Conservation (phyloP, 106 monocot species). For the Apostasia shenzhenica region DNA sequence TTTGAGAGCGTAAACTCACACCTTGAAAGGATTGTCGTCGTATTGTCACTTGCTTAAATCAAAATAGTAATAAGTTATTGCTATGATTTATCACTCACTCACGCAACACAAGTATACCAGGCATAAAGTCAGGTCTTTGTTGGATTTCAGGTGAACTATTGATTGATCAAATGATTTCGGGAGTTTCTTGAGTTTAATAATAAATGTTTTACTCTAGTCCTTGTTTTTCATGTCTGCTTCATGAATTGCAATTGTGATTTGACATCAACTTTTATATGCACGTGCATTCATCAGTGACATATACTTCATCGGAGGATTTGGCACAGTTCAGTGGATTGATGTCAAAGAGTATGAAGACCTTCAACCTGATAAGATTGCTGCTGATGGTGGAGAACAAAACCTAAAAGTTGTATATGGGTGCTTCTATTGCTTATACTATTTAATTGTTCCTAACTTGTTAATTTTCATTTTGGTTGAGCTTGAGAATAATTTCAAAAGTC, state of each 20-base stretch:
- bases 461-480: not conserved
- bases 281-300: conserved; percentile 36
- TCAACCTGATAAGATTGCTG: conserved; percentile 71
- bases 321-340: conserved; percentile 79
- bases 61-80: too few species aligned
- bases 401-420: conserved; percentile 34
- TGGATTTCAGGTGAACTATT: not conserved
- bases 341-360: conserved; percentile 54
- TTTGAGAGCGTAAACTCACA: too few species aligned
- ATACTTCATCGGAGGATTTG: conserved; percentile 79
- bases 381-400: conserved; percentile 62
- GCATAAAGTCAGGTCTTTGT: not conserved
- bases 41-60: too few species aligned
- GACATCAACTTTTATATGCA: not conserved
- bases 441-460: not conserved
- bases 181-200: not conserved
- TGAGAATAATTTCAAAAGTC: not conserved
- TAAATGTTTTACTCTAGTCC: not conserved
- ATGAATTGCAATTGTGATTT: not conserved
- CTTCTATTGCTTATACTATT: not conserved
- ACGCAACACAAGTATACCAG: not conserved
- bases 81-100: not conserved
- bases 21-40: too few species aligned
- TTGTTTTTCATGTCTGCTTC: not conserved
- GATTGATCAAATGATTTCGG: not conserved